These are phyloP conservation scores for Tubosaeta brunneosetosa DNA, from an alignment of 768 basidiomycete species.

Conservation along the genomic window DNA sequence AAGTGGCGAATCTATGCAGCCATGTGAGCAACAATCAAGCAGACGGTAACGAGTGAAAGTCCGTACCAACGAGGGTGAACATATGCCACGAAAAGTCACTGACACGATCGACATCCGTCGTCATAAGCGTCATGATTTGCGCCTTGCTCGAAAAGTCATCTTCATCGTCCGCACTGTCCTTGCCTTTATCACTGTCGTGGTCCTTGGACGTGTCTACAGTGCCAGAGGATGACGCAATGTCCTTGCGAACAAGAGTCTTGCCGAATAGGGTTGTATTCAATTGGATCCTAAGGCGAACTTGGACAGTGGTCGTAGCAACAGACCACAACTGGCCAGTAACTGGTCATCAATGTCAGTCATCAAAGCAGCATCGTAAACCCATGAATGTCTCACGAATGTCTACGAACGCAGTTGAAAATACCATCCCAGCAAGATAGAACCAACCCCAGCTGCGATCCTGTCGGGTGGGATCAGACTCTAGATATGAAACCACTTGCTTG, in stretches of 20 bases:
- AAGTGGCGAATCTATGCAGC: slow-evolving; percentile 60
- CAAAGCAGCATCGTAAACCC: not conserved
- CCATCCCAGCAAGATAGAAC: slow-evolving; percentile 57
- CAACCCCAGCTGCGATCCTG: slow-evolving; percentile 66
- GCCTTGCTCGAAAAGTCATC: slow-evolving; percentile 63
- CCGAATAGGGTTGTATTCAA: slow-evolving; percentile 81
- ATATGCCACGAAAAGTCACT: slow-evolving; percentile 80
- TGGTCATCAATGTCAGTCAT: slow-evolving; percentile 24
- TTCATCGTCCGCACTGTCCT: slow-evolving; percentile 31
- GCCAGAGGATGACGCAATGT: slow-evolving; percentile 63
- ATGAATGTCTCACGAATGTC: slow-evolving; percentile 37
- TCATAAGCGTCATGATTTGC: slow-evolving; percentile 94
- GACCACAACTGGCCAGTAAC: slow-evolving; percentile 71
- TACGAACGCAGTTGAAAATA: slow-evolving; percentile 39
- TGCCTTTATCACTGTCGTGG: slow-evolving; percentile 13
- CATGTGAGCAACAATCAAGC: not conserved
- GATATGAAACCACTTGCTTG: slow-evolving; percentile 52
- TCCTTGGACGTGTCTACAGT: slow-evolving; percentile 23
- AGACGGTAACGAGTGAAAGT: not conserved
- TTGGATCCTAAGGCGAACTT: slow-evolving; percentile 67
- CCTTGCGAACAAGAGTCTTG: slow-evolving; percentile 84
- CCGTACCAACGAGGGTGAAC: slow-evolving; percentile 66
- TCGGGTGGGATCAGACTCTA: slow-evolving; percentile 59
- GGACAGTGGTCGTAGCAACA: slow-evolving; percentile 60
- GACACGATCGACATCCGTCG: slow-evolving; percentile 88